These are phyloP conservation scores for Candida maris DNA, from an alignment of 805 yeast species.

Conservation along the genomic window DNA sequence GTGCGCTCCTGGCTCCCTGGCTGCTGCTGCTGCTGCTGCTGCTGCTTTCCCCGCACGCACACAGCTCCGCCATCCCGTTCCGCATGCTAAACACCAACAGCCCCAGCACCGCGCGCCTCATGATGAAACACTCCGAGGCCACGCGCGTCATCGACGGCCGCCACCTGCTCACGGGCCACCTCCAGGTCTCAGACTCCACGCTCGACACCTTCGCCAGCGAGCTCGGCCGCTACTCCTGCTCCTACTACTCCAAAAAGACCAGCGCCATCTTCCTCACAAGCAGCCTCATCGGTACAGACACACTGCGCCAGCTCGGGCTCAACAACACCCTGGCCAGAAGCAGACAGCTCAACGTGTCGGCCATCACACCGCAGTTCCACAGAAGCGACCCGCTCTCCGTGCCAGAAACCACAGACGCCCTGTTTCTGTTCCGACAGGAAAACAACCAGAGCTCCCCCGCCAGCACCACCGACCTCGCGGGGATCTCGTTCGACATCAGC, in stretches of 20 bases:
- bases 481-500: slow-evolving; percentile 39
- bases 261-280: slow-evolving; percentile 22
- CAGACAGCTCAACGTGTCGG: slow-evolving; percentile 11
- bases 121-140: slow-evolving; percentile 6
- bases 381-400: slow-evolving; percentile 19
- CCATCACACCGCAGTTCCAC: slow-evolving; percentile 13
- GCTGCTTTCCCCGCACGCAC: too few species aligned
- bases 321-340: slow-evolving; percentile 8
- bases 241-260: slow-evolving; percentile 18
- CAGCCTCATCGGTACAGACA: slow-evolving; percentile 10
- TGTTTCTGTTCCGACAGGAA: slow-evolving; percentile 39
- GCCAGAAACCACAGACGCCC: slow-evolving; percentile 33
- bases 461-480: not conserved
- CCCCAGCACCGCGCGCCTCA: not conserved
- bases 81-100: slow-evolving; percentile 5
- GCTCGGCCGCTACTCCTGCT: slow-evolving; percentile 6
- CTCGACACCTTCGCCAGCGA: slow-evolving; percentile 13
- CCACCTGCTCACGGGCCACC: slow-evolving; percentile 5
- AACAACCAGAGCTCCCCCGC: slow-evolving; percentile 21
- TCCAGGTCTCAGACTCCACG: slow-evolving; percentile 4
- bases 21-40: too few species aligned
- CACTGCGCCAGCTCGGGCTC: slow-evolving; percentile 16
- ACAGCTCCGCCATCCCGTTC: slow-evolving; percentile 11
- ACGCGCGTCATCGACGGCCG: slow-evolving; percentile 4
- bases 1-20: too few species aligned